phyloP scores from a whole-genome alignment of 306 rosid genomes.

The Fragaria nilgerrensis region DNA sequence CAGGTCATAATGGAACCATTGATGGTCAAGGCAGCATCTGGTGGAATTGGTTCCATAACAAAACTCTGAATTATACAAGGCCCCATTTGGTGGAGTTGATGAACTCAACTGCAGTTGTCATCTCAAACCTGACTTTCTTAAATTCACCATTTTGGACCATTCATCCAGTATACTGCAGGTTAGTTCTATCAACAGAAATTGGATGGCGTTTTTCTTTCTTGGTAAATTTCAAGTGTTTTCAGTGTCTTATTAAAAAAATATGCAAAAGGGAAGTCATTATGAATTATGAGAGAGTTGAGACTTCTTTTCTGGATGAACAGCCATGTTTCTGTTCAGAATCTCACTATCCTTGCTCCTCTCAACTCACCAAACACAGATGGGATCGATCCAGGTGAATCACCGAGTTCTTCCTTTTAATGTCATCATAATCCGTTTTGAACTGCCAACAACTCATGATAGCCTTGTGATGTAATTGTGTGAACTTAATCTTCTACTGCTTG shows the following conservation, averaged over 20 bases:
- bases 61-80: conserved; percentile 65
- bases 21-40: conserved; percentile 79
- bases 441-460: not conserved
- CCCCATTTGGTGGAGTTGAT: conserved; percentile 81
- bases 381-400: conserved; percentile 64
- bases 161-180: conserved; percentile 90
- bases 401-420: conserved; percentile 6
- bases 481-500: not conserved
- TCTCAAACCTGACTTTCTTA: conserved; percentile 69
- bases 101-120: conserved; percentile 62
- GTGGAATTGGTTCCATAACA: conserved; percentile 66
- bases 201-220: conserved; percentile 22
- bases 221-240: conserved; percentile 28
- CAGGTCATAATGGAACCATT: conserved; percentile 68
- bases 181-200: conserved; percentile 31
- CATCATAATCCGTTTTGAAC: conserved; percentile 1
- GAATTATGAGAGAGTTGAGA: conserved; percentile 51
- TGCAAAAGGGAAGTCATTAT: conserved; percentile 43
- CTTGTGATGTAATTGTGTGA: not conserved
- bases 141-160: conserved; percentile 83
- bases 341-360: conserved; percentile 68
- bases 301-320: conserved; percentile 58
- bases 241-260: conserved; percentile 34
- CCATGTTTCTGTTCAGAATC: conserved; percentile 58
- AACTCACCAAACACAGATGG: conserved; percentile 79